Base-by-base conservation (phyloP, 140 eudicot species). In the Cichorium intybus region DNA sequence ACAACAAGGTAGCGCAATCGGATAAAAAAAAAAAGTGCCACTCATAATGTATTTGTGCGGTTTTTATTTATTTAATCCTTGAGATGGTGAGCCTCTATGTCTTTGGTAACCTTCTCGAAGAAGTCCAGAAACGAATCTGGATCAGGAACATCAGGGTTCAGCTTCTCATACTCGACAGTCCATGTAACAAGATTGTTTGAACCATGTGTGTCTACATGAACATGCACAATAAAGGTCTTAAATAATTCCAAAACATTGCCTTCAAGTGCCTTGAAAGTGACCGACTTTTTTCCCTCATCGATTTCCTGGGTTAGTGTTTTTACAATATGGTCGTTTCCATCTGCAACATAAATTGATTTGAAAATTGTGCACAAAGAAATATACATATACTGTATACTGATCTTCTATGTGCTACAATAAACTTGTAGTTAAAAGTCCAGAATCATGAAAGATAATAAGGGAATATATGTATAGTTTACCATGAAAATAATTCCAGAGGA, bases 181-280 rank as follows among this genome's bases (percentile, higher is more conserved):
- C 80, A 81, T 35, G 70, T 73, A 6, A 77, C 80, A 2, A 67
- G 63, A 47, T 68, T 29, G 24, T 56, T 45, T 63, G 46, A 29
- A 49, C 79, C 82, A 55, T 68, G 29, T 2, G 46, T 24, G 14
- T 56, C 79, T 4, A 73, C 86, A 20, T 73, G 69, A 10, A 77
- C n/a, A 16, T 39, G 74, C 0, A 64, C 5, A 17, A 66, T 6
- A 51, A 80, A 11, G 55, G 22, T 56, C 74, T 75, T 79, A 48
- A 63, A 79, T 22, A 45, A 47, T 6, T 69, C 66, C 27, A 69
- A 26, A 2, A 69, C 59, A 69, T 57, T 66, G 2, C 75, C 75
- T 56, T 57, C 75, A 7, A 45, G 24, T 27, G 31, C 3, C 12
- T 69, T 48, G 14, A 43, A 69, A 11, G 49, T 57, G 35, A 57